phyloP scores from a whole-genome alignment of 2,329 filamentous ascomycete genomes.

The Tolypocladium capitatum region DNA sequence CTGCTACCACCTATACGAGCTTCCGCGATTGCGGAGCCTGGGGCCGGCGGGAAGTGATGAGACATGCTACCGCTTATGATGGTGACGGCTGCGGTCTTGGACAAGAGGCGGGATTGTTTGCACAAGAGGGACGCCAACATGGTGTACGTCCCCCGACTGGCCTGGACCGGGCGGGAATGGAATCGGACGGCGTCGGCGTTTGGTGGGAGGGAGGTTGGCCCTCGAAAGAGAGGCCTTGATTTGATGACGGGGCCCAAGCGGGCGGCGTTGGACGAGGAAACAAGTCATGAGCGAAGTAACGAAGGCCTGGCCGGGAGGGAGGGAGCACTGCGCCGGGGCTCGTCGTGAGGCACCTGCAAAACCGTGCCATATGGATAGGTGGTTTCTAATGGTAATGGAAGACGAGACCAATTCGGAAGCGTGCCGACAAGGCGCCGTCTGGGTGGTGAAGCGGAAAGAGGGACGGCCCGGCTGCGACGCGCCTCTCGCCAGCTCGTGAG shows the following conservation, averaged over 20 bases:
- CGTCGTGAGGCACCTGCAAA: neutral
- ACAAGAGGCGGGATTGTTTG: conserved; percentile 1
- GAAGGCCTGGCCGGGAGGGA: neutral
- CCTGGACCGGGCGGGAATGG: neutral
- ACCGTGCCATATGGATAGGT: conserved; percentile 4
- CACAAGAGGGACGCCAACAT: neutral
- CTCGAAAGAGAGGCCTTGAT: neutral
- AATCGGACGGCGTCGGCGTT: neutral
- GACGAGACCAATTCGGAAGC: neutral
- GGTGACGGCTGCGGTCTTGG: conserved; percentile 1
- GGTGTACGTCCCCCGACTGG: neutral
- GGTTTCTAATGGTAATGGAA: conserved; percentile 9
- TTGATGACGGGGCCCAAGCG: neutral
- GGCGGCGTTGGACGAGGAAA: neutral
- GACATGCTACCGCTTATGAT: conserved; percentile 5
- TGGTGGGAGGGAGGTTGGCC: neutral
- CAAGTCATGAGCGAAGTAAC: neutral
- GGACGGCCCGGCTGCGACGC: neutral
- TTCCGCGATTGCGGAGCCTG: conserved; percentile 13
- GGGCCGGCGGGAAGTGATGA: conserved; percentile 5
- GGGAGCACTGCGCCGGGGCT: neutral
- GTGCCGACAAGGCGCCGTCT: neutral
- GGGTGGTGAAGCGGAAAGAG: neutral
- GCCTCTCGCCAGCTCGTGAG: neutral
- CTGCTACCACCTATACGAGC: conserved; percentile 21